Evolutionary conservation across 2,329 filamentous ascomycete species (phyloP).

Genomic region (Cercospora janseana): DNA sequence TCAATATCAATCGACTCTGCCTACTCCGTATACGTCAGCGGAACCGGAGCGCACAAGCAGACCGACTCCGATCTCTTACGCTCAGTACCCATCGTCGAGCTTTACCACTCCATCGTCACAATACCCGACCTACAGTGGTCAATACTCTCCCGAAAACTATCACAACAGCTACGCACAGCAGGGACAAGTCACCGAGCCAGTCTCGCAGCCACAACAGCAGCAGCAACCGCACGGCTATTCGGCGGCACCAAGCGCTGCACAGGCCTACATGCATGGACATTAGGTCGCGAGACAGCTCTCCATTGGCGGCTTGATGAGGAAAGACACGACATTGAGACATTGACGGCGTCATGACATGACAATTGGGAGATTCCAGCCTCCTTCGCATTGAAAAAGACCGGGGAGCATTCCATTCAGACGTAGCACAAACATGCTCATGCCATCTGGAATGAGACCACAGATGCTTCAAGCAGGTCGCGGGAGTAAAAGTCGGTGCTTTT

Average conservation of each 20-base stretch:
- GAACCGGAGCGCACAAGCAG: conserved; percentile 21
- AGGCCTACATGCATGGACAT: conserved; percentile 16
- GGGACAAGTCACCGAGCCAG: conserved; percentile 19
- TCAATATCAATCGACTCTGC: conserved; percentile 16
- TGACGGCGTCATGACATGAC: no score
- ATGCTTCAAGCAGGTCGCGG: not conserved
- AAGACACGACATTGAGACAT: not conserved
- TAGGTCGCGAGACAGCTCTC: no score
- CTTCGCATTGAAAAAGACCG: not conserved
- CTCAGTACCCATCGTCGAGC: conserved; percentile 29
- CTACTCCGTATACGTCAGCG: conserved; percentile 14
- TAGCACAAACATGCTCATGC: no score
- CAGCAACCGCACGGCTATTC: conserved; percentile 15
- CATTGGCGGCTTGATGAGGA: no score
- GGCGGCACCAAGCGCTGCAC: conserved; percentile 6
- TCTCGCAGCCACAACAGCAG: conserved; percentile 11
- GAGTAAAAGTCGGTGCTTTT: not conserved
- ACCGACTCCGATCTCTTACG: conserved; percentile 28
- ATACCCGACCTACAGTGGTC: conserved; percentile 26
- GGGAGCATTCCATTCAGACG: no score
- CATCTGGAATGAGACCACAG: no score
- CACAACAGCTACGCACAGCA: conserved; percentile 18
- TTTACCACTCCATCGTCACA: conserved; percentile 31
- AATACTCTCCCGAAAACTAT: conserved; percentile 24
- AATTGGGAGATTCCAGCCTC: no score